Percentiles rank a stretch among this genome's conserved stretches.
These are phyloP conservation scores for Fusarium sp. DNA, from an alignment of 2,329 filamentous ascomycete genomes.

Conservation along the genomic window DNA sequence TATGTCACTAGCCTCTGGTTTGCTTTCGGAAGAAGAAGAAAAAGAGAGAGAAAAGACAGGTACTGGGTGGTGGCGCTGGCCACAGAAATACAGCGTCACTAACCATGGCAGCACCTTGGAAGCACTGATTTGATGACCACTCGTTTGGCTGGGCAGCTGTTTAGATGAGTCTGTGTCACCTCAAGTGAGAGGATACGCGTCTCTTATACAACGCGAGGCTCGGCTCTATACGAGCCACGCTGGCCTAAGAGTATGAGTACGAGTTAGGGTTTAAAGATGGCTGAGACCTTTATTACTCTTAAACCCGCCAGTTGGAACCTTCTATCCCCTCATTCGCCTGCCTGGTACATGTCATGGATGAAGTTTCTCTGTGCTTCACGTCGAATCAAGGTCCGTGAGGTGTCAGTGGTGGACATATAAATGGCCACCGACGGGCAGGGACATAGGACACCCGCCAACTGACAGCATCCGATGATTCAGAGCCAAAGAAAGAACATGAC, in stretches of 20 bases:
- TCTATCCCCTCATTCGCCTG: slow-evolving; percentile 4
- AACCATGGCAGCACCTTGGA: slow-evolving; percentile 6
- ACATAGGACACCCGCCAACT: slow-evolving; percentile 28
- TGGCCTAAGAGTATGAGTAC: neutral
- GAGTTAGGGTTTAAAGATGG: neutral
- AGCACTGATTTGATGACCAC: slow-evolving; percentile 32
- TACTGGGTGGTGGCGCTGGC: slow-evolving; percentile 21
- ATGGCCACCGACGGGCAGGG: slow-evolving; percentile 28
- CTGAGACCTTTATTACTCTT: slow-evolving; percentile 13
- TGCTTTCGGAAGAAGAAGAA: too few species aligned
- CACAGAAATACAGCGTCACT: slow-evolving; percentile 20
- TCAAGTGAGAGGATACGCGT: slow-evolving; percentile 33
- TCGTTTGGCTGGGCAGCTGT: slow-evolving; percentile 30
- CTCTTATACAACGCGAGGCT: slow-evolving; percentile 26
- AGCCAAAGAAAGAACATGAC: neutral
- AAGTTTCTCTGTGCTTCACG: neutral
- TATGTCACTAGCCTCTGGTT: slow-evolving; percentile 3
- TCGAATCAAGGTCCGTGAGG: slow-evolving; percentile 1
- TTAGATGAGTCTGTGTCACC: slow-evolving; percentile 33
- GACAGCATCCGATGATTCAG: slow-evolving; percentile 17
- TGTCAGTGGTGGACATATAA: slow-evolving; percentile 15
- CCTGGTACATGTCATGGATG: neutral
- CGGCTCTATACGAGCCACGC: slow-evolving; percentile 15
- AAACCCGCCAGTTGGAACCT: slow-evolving; percentile 9
- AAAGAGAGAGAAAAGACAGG: neutral